Conservation (phyloP, 1,284 basidiomycete genomes). For the Ceratobasidium sp. region DNA sequence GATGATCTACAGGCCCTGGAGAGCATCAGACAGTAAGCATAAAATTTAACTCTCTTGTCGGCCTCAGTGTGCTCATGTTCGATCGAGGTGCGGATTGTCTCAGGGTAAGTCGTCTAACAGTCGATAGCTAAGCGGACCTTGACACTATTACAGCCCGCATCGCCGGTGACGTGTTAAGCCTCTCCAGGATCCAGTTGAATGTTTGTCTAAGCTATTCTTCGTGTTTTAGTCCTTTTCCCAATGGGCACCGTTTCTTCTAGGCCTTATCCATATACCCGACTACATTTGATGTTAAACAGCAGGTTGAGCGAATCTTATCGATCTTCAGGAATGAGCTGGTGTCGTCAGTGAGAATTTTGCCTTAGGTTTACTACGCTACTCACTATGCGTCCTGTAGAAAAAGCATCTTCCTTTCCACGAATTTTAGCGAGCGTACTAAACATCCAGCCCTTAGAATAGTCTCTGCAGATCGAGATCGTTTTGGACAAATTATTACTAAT, state of each 20-base stretch:
- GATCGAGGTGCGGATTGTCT: not conserved
- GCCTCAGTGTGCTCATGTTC: not conserved
- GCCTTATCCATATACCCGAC: slow-evolving; percentile 29
- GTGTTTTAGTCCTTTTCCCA: too few relatives aligned
- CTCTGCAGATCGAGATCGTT: slow-evolving; percentile 45
- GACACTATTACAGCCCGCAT: slow-evolving; percentile 45
- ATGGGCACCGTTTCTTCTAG: not conserved
- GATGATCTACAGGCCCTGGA: slow-evolving; percentile 50
- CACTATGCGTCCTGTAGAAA: not conserved
- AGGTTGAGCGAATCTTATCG: not conserved
- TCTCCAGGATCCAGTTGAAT: slow-evolving; percentile 49
- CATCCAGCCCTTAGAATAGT: slow-evolving; percentile 40
- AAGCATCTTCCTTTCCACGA: not conserved
- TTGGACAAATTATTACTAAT: slow-evolving; percentile 47
- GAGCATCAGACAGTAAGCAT: slow-evolving; percentile 20
- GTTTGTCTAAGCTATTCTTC: slow-evolving; percentile 51
- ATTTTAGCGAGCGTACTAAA: slow-evolving; percentile 43
- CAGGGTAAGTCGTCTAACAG: not conserved
- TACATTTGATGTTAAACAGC: slow-evolving; percentile 21
- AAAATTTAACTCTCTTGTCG: not conserved
- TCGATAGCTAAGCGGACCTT: not conserved
- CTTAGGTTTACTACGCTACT: slow-evolving; percentile 42
- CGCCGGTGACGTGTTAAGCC: slow-evolving; percentile 54
- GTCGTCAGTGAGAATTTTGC: slow-evolving; percentile 53
- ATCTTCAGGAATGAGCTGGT: slow-evolving; percentile 53